Evolutionary conservation across 1,284 basidiomycete genomes (phyloP).

Genomic region (Apiotrichum sp.): DNA sequence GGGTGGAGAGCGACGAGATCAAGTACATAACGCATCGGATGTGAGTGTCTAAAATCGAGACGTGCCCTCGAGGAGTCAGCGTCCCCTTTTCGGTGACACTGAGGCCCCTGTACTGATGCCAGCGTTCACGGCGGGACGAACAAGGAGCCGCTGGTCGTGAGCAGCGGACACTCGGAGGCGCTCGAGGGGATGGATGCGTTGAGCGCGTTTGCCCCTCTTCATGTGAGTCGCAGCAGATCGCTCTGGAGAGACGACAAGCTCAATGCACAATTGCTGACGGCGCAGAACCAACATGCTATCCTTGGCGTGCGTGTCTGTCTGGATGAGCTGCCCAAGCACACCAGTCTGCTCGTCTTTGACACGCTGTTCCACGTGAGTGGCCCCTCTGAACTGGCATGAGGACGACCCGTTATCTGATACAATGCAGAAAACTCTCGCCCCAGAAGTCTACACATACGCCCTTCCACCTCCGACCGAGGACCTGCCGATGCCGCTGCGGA

Average conservation of each 20-base stretch:
- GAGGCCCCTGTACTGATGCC: background rate
- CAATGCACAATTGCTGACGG: no score
- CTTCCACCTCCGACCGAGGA: conserved; percentile 57
- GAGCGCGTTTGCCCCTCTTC: conserved; percentile 72
- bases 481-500: conserved; percentile 61
- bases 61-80: no score
- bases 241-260: no score
- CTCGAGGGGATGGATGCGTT: conserved; percentile 66
- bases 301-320: conserved; percentile 55
- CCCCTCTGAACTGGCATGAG: no score
- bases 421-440: conserved; percentile 56
- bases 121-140: conserved; percentile 80
- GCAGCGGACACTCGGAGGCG: conserved; percentile 51
- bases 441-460: conserved; percentile 68
- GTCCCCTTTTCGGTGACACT: no score
- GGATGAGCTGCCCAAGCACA: conserved; percentile 55
- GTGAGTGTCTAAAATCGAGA: conserved; percentile 23
- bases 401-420: background rate
- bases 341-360: conserved; percentile 59
- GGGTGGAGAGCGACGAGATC: conserved; percentile 36
- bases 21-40: conserved; percentile 46
- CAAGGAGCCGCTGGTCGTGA: conserved; percentile 61
- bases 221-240: conserved; percentile 40
- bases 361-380: conserved; percentile 64
- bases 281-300: conserved; percentile 52